Evolutionary conservation across 768 basidiomycete genomes (phyloP), one percentile per base, ranked within the genome.

Genomic region (Royoungia palumana): DNA sequence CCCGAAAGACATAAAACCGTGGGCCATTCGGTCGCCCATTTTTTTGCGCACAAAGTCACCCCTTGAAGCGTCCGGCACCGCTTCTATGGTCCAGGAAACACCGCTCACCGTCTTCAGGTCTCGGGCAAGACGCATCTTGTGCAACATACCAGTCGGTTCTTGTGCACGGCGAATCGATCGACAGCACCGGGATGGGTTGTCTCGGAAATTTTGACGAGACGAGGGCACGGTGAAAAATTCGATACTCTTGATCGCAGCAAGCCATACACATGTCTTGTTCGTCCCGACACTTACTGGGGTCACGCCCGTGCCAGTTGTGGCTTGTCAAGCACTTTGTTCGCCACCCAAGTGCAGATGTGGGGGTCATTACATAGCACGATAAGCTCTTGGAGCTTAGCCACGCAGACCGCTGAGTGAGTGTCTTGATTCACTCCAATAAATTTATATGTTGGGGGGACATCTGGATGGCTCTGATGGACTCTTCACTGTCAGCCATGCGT

Each of bases 391-490:
- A 27, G 14, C 46, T 35, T 25, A 45, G 53, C 44, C 52, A 39
- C 34, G 49, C 57, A 65, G 8, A 53, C 53, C 40, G 45, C 47
- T 34, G 41, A 22, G 65, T 60, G 65, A 64, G 63, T 62, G 65
- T 62, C 59, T 67, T 65, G 62, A 44, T 52, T 64, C 63, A 64
- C 59, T 64, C 59, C 34, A 51, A 51, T 47, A 49, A 48, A 51
- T 53, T 55, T 53, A 65, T 54, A 46, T 38, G 53, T 32, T 16
- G 44, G 49, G 64, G 62, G 63, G 50, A 60, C 53, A 60, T 50
- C 41, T 47, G 12, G 48, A 45, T 42, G 44, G 41, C 8, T 45
- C 4, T 41, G 43, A 43, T 30, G 35, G 46, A 28, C 46, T 34
- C 14, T 43, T 50, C 19, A 46, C 40, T 20, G 17, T 38, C 45